A percentile compares a stretch with the other conserved stretches of the same genome.
phyloP scores from a whole-genome alignment of 345 rosid genomes.

The Citrus inodora region DNA sequence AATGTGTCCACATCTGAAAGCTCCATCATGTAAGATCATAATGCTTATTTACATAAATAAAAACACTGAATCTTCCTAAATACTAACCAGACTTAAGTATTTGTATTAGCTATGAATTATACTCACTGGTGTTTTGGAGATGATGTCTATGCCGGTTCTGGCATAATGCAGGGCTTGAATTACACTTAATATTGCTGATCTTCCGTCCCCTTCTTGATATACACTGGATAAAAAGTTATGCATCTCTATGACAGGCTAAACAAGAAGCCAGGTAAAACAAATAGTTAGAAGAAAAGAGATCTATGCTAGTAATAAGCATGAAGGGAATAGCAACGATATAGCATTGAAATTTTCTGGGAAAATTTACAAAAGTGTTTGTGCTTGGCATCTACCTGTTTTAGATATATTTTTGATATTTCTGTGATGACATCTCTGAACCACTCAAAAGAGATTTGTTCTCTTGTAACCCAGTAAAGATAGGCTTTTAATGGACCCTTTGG shows the following conservation, averaged over 20 bases:
- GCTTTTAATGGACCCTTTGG: slow-evolving; percentile 40
- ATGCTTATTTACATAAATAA: neutral
- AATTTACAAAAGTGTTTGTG: neutral
- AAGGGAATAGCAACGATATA: neutral
- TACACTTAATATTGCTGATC: slow-evolving; percentile 37
- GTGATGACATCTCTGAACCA: slow-evolving; percentile 48
- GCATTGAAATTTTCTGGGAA: neutral
- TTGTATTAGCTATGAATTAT: neutral
- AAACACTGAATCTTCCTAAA: neutral
- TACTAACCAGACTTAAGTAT: too few relatives aligned
- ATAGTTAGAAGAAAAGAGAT: neutral
- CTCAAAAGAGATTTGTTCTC: slow-evolving; percentile 57
- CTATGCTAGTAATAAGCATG: neutral
- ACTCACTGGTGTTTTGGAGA: slow-evolving; percentile 44
- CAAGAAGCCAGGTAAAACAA: neutral
- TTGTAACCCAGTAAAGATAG: slow-evolving; percentile 59
- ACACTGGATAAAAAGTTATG: slow-evolving; percentile 43
- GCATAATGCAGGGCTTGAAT: slow-evolving; percentile 37
- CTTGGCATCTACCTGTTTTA: slow-evolving; percentile 28
- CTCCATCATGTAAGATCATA: neutral
- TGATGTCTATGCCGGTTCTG: slow-evolving; percentile 37
- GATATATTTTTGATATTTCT: slow-evolving; percentile 27
- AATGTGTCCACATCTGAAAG: slow-evolving; percentile 46
- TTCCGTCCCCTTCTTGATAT: slow-evolving; percentile 46
- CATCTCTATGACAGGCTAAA: slow-evolving; percentile 39